phyloP scores from a whole-genome alignment of 148 eudicot genomes.

The Rhododendron molle region DNA sequence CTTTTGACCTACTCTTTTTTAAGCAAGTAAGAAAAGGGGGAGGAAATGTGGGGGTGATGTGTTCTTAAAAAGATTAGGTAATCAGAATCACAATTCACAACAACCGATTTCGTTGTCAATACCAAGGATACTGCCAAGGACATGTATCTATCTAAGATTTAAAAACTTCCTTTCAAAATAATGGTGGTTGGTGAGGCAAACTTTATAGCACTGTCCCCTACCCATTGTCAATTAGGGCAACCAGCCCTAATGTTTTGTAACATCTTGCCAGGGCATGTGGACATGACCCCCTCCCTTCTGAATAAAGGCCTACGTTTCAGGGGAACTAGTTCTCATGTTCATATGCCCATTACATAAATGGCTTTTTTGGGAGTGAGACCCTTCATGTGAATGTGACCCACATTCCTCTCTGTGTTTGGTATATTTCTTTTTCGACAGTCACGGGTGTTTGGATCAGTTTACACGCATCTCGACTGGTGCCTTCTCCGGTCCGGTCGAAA shows the following conservation, averaged over 20 bases:
- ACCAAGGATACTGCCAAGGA: background rate
- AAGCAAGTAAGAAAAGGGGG: background rate
- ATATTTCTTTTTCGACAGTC: too few relatives aligned
- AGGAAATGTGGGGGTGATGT: too few relatives aligned
- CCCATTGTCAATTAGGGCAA: slow-evolving; percentile 19
- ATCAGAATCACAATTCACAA: background rate
- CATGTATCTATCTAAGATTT: background rate
- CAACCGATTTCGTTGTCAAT: background rate
- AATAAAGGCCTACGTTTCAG: slow-evolving; percentile 1
- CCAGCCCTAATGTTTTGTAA: slow-evolving; percentile 14
- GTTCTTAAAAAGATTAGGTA: background rate
- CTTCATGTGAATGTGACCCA: slow-evolving; percentile 8
- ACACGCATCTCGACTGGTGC: background rate
- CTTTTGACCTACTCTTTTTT: background rate
- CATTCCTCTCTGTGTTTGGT: background rate
- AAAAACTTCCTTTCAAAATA: background rate
- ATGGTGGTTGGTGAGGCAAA: slow-evolving; percentile 9
- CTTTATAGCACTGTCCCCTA: slow-evolving; percentile 19
- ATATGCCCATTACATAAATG: background rate
- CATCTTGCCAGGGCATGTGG: slow-evolving; percentile 22
- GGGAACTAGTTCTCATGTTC: background rate
- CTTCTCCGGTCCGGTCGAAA: too few relatives aligned
- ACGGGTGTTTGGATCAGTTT: background rate
- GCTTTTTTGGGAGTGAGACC: background rate
- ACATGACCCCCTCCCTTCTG: background rate